Conservation (phyloP, 129 eudicot genomes). For the Cynara cardunculus region DNA sequence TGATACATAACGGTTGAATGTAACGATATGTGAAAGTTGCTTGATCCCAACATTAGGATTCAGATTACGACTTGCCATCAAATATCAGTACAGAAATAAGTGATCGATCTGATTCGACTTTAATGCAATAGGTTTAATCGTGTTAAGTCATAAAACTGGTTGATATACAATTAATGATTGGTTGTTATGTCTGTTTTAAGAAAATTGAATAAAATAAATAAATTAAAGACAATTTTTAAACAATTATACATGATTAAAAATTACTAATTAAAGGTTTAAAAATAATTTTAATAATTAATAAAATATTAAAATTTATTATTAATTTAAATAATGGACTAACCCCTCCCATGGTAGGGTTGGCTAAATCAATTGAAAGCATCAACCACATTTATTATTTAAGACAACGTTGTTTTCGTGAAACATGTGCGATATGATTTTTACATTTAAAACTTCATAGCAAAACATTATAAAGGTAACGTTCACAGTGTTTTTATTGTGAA, state of each 20-base stretch:
- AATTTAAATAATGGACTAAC: neutral
- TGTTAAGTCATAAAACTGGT: neutral
- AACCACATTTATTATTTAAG: neutral
- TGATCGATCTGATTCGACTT: neutral
- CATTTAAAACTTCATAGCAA: too few species aligned
- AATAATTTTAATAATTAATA: neutral
- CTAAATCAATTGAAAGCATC: neutral
- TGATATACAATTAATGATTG: neutral
- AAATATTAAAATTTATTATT: neutral
- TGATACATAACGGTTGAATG: neutral
- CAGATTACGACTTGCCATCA: neutral
- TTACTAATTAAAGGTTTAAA: neutral
- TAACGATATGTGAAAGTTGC: neutral
- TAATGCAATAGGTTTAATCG: neutral
- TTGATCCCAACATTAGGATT: conserved; percentile 1
- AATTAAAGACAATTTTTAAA: neutral
- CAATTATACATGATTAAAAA: neutral
- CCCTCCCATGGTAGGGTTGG: neutral
- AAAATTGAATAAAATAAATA: neutral
- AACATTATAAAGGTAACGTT: too few species aligned
- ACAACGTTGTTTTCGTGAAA: too few species aligned
- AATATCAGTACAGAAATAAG: neutral
- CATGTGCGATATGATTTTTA: too few species aligned
- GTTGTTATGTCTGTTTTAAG: neutral
- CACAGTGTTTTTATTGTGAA: too few species aligned